Evolutionary conservation across 2,329 filamentous ascomycete genomes (phyloP).

Genomic region (Botrytis tulipae): DNA sequence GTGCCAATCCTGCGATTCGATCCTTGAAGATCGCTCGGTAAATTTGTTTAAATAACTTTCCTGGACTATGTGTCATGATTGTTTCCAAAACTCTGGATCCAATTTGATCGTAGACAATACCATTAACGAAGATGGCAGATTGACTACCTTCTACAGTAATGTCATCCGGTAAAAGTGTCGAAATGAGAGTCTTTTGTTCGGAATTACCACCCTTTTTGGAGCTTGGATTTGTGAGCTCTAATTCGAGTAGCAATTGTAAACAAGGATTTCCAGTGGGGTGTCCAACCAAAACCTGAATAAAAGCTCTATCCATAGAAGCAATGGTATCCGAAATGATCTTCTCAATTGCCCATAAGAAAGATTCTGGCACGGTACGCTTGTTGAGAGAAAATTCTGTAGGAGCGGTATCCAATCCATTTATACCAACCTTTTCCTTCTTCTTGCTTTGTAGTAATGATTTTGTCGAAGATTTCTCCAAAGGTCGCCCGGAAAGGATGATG

Average conservation of each 20-base stretch:
- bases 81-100: conserved; percentile 89
- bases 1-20: conserved; percentile 74
- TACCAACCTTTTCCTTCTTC: conserved; percentile 80
- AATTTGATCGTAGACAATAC: conserved; percentile 84
- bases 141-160: conserved; percentile 71
- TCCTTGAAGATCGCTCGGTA: conserved; percentile 78
- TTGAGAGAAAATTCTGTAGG: conserved; percentile 48
- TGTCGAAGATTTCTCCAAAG: conserved; percentile 66
- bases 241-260: conserved; percentile 82
- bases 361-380: conserved; percentile 66
- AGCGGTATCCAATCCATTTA: conserved; percentile 52
- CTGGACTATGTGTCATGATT: conserved; percentile 75
- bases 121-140: conserved; percentile 77
- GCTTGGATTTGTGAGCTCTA: conserved; percentile 75
- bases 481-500: conserved; percentile 78
- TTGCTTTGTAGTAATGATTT: conserved; percentile 83
- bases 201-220: conserved; percentile 62
- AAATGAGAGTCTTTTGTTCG: conserved; percentile 58
- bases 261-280: conserved; percentile 91
- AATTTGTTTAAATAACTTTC: conserved; percentile 86
- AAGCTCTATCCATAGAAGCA: conserved; percentile 71
- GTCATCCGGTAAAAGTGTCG: conserved; percentile 75
- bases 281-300: conserved; percentile 78
- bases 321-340: conserved; percentile 81
- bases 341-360: conserved; percentile 72